Conservation (phyloP, 768 basidiomycete species). For the Heimioporus sp. region DNA sequence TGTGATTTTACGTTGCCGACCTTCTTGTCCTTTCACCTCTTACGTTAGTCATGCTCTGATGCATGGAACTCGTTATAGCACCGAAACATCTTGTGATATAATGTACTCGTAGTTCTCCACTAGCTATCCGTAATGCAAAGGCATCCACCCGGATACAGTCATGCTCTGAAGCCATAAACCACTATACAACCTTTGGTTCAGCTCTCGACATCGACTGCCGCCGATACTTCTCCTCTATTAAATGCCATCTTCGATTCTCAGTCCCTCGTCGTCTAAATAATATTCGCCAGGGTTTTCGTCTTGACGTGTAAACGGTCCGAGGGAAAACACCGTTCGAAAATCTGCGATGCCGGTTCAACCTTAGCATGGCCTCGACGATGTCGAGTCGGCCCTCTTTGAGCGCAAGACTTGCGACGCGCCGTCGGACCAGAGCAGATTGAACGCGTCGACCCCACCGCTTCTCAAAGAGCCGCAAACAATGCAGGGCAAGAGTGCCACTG, state of each 20-base stretch:
- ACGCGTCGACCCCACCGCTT: constrained; percentile 54
- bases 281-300: constrained; percentile 21
- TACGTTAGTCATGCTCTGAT: constrained; percentile 1
- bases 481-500: constrained; percentile 55
- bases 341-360: constrained; percentile 13
- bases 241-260: constrained; percentile 31
- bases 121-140: constrained; percentile 19
- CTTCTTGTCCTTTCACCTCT: constrained; percentile 13
- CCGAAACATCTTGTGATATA: constrained; percentile 19
- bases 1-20: constrained; percentile 33
- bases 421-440: constrained; percentile 56
- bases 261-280: constrained; percentile 25
- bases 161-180: neutral
- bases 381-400: constrained; percentile 63
- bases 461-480: constrained; percentile 44
- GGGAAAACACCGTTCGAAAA: constrained; percentile 2
- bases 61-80: constrained; percentile 6
- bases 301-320: constrained; percentile 7
- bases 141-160: neutral
- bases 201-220: constrained; percentile 6
- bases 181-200: neutral
- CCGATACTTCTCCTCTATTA: constrained; percentile 24
- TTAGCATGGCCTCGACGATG: constrained; percentile 35
- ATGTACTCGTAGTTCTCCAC: constrained; percentile 18
- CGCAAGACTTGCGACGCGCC: constrained; percentile 57